phyloP scores from a whole-genome alignment of 2,329 filamentous ascomycete species.

The Aspergillus sp. region DNA sequence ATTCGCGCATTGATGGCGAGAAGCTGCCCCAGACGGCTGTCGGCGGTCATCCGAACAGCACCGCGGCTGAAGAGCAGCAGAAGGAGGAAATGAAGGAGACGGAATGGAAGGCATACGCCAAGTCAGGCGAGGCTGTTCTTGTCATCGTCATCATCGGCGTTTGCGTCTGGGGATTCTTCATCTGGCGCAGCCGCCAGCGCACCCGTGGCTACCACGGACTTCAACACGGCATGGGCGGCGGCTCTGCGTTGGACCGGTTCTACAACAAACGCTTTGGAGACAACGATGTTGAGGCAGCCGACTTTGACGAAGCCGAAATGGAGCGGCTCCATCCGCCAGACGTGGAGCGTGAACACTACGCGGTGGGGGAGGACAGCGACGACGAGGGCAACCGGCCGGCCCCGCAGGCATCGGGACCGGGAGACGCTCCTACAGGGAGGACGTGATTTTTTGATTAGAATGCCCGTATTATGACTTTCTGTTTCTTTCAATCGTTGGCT shows the following conservation, averaged over 20 bases:
- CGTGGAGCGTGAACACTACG: constrained; percentile 33
- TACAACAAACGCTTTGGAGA: constrained; percentile 31
- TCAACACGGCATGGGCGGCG: constrained; percentile 31
- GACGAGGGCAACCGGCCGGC: constrained; percentile 15
- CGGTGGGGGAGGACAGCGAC: constrained; percentile 40
- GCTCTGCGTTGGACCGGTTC: constrained; percentile 41
- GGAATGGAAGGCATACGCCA: constrained; percentile 80
- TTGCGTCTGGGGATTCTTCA: constrained; percentile 61
- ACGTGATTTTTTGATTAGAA: no score
- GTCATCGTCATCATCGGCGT: constrained; percentile 70
- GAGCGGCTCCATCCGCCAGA: constrained; percentile 42
- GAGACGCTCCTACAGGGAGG: constrained; percentile 3
- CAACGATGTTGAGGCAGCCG: constrained; percentile 50
- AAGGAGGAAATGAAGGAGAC: constrained; percentile 69
- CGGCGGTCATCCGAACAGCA: constrained; percentile 62
- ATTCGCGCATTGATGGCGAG: constrained; percentile 77
- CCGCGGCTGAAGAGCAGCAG: constrained; percentile 56
- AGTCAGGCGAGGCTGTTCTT: constrained; percentile 76
- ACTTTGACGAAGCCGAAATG: constrained; percentile 54
- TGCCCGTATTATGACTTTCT: no score
- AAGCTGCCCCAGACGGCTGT: constrained; percentile 70
- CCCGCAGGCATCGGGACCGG: constrained; percentile 4
- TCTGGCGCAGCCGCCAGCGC: constrained; percentile 48
- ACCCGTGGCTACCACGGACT: constrained; percentile 37
- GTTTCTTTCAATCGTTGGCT: no score